These are phyloP conservation scores for Ganoderma resinaceum DNA, from an alignment of 1,284 basidiomycete species.

Conservation along the genomic window DNA sequence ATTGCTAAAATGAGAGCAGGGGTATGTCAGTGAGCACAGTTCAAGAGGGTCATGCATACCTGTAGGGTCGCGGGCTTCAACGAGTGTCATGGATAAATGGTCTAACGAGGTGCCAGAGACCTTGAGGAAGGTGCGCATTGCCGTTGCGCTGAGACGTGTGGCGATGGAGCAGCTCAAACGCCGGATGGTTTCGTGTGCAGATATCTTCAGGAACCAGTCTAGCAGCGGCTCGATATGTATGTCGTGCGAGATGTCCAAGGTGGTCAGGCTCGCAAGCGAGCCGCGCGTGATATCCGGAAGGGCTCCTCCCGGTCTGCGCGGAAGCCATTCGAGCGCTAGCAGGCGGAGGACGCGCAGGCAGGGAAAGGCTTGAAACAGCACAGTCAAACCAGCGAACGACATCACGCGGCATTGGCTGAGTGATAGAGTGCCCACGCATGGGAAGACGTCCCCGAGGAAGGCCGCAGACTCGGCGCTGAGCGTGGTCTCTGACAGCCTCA, in stretches of 20 bases:
- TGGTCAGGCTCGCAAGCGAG: conserved; percentile 18
- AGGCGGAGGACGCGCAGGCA: conserved; percentile 20
- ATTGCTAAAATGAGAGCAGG: conserved; percentile 16
- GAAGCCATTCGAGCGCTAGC: conserved; percentile 29
- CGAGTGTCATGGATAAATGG: conserved; percentile 31
- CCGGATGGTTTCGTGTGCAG: conserved; percentile 18
- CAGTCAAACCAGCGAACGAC: conserved; percentile 31
- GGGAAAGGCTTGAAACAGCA: conserved; percentile 27
- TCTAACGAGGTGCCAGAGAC: conserved; percentile 29
- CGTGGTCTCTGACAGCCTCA: conserved; percentile 14
- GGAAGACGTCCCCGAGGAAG: conserved; percentile 11
- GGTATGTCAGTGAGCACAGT: not conserved
- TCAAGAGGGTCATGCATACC: conserved; percentile 21
- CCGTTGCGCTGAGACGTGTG: conserved; percentile 26
- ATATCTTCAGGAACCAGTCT: conserved; percentile 27
- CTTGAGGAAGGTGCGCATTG: conserved; percentile 30
- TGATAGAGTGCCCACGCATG: conserved; percentile 21
- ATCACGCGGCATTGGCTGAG: conserved; percentile 33
- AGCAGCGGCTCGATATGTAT: conserved; percentile 31
- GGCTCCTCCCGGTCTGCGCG: not conserved
- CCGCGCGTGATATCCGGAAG: not conserved
- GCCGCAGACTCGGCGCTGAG: conserved; percentile 18
- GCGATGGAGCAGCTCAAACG: conserved; percentile 32
- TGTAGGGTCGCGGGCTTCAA: conserved; percentile 33
- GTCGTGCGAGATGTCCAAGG: conserved; percentile 32